Percentiles rank a stretch among this genome's conserved stretches.
phyloP scores from a whole-genome alignment of 352 stramenopile species.

The Lagenidium giganteum region DNA sequence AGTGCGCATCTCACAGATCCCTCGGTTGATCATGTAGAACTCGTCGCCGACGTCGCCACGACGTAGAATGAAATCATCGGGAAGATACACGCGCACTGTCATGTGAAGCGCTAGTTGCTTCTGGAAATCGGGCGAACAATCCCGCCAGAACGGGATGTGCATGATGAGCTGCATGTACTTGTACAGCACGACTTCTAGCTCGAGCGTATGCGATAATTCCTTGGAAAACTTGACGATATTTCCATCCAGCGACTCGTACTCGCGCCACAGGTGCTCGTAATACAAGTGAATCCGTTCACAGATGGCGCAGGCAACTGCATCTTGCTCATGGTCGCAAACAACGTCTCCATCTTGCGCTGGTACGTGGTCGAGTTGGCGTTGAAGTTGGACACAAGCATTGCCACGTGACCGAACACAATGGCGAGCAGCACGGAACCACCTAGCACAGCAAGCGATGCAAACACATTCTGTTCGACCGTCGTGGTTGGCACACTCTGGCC shows the following conservation, averaged over 20 bases:
- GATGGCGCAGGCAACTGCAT: constrained; percentile 36
- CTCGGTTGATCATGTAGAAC: constrained; percentile 71
- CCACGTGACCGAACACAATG: constrained; percentile 57
- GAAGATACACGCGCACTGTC: constrained; percentile 58
- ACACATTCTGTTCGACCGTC: constrained; percentile 26
- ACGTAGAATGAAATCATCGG: constrained; percentile 69
- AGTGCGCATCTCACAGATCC: constrained; percentile 34
- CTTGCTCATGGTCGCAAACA: constrained; percentile 48
- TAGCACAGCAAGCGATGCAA: constrained; percentile 31
- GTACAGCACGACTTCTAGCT: constrained; percentile 61
- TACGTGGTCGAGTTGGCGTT: constrained; percentile 43
- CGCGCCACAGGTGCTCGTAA: constrained; percentile 59
- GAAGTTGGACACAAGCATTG: constrained; percentile 54
- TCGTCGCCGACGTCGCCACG: constrained; percentile 49
- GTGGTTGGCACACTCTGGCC: constrained; percentile 27
- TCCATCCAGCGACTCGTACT: constrained; percentile 62
- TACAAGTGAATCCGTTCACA: constrained; percentile 67
- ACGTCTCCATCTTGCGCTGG: constrained; percentile 49
- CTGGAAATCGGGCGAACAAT: constrained; percentile 54
- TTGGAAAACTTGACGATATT: constrained; percentile 44
- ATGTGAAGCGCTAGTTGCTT: constrained; percentile 55
- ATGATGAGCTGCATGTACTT: constrained; percentile 72
- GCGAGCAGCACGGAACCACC: constrained; percentile 41
- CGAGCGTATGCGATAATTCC: constrained; percentile 53
- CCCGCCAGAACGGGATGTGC: constrained; percentile 48